A percentile compares a stretch with the other conserved stretches of the same genome.
Evolutionary conservation across 2,329 filamentous ascomycete species (phyloP).

Genomic region (Rhinocladiella similis): DNA sequence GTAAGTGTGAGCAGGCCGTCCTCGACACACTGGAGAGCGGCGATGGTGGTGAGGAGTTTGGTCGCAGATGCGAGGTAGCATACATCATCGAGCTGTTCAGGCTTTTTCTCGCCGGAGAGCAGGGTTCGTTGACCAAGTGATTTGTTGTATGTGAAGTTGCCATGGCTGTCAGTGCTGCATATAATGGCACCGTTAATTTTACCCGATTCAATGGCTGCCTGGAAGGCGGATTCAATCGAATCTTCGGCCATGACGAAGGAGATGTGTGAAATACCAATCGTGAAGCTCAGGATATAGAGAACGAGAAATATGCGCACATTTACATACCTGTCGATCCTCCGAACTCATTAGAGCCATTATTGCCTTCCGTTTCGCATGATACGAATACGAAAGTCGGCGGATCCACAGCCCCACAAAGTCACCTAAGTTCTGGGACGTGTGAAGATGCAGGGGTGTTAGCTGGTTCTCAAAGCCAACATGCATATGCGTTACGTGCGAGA

Average conservation of each 20-base stretch:
- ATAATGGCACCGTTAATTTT: constrained; percentile 48
- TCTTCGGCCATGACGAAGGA: constrained; percentile 20
- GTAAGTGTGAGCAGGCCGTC: constrained; percentile 49
- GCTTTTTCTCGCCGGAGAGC: constrained; percentile 41
- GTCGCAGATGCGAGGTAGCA: constrained; percentile 42
- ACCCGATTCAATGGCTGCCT: constrained; percentile 44
- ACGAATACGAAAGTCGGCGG: too few relatives aligned
- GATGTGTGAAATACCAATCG: too few relatives aligned
- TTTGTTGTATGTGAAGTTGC: constrained; percentile 43
- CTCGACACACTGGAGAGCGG: constrained; percentile 56
- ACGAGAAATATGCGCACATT: too few relatives aligned
- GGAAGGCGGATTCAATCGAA: constrained; percentile 41
- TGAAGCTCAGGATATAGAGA: too few relatives aligned
- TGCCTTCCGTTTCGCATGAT: too few relatives aligned
- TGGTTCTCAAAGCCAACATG: too few relatives aligned
- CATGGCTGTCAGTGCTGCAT: constrained; percentile 41
- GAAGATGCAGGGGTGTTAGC: too few relatives aligned
- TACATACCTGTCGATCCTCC: too few relatives aligned
- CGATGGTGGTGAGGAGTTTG: constrained; percentile 53
- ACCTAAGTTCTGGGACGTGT: too few relatives aligned
- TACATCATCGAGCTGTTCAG: constrained; percentile 40
- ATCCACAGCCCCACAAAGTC: too few relatives aligned
- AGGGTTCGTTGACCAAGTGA: constrained; percentile 44
- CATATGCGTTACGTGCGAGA: too few relatives aligned
- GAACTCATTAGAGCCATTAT: too few relatives aligned